Evolutionary conservation across 768 basidiomycete genomes (phyloP).

Genomic region (Lanmaoa pseudosensibilis): DNA sequence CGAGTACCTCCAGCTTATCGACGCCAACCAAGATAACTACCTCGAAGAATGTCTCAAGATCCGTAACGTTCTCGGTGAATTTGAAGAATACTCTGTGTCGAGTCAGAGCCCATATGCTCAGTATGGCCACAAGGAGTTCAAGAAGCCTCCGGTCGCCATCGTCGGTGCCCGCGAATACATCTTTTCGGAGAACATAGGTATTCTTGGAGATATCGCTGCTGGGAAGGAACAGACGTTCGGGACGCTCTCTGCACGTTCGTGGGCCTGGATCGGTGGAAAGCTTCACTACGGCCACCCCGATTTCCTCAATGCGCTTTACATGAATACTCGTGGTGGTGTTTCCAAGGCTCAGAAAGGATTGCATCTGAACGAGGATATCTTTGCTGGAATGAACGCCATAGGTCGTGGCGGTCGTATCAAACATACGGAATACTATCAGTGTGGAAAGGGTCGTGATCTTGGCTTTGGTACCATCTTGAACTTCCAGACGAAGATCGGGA

Average conservation of each 20-base stretch:
- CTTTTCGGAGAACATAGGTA: constrained; percentile 99
- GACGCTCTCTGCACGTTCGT: constrained; percentile 90
- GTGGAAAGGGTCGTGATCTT: constrained; percentile 97
- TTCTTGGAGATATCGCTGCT: constrained; percentile 96
- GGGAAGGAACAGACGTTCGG: constrained; percentile 99
- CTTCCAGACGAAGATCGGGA: constrained; percentile 99
- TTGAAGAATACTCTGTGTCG: constrained; percentile 88
- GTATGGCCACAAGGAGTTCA: constrained; percentile 87
- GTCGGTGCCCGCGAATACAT: constrained; percentile 99
- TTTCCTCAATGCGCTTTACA: constrained; percentile 96
- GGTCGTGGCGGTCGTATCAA: constrained; percentile 97
- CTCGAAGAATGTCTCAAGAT: constrained; percentile 99
- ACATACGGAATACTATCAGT: constrained; percentile 99
- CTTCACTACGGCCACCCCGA: constrained; percentile 99
- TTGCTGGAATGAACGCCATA: constrained; percentile 98
- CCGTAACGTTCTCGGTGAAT: constrained; percentile 95
- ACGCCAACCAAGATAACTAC: constrained; percentile 99
- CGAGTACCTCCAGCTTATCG: constrained; percentile 98
- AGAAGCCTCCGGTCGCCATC: constrained; percentile 88
- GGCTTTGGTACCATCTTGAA: constrained; percentile 99
- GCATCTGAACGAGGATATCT: constrained; percentile 99
- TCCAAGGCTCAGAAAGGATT: constrained; percentile 99
- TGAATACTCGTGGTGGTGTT: constrained; percentile 97
- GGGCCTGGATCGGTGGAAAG: constrained; percentile 98
- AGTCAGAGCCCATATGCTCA: constrained; percentile 90